A percentile compares a stretch with the other conserved stretches of the same genome.
These are phyloP conservation scores for Lipomyces mesembrius DNA, from an alignment of 805 yeast genomes.

Conservation along the genomic window DNA sequence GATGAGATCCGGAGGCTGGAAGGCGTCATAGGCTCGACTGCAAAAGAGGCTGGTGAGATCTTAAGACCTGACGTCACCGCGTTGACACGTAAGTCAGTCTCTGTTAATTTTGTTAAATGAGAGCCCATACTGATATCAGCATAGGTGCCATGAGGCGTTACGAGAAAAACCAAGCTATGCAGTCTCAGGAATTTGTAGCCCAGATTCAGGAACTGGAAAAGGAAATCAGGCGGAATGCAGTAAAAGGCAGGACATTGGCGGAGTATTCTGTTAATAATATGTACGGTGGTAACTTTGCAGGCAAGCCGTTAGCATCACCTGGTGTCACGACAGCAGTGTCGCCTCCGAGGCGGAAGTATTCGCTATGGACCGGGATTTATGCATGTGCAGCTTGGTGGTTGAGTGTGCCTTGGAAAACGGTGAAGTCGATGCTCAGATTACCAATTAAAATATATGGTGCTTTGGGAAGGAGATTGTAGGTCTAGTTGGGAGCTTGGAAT, in stretches of 20 bases:
- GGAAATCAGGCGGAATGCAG: constrained; percentile 13
- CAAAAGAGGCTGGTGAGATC: neutral
- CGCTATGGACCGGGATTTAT: neutral
- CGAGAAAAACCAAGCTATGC: constrained; percentile 15
- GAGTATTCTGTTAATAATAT: neutral
- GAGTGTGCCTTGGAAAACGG: constrained; percentile 5
- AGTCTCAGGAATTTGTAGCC: constrained; percentile 10
- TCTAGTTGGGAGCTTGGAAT: neutral
- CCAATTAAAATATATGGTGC: constrained; percentile 8
- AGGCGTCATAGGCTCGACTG: constrained; percentile 4
- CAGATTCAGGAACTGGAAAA: constrained; percentile 11
- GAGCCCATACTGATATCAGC: neutral
- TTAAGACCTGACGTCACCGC: constrained; percentile 10
- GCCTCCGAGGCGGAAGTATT: constrained; percentile 4
- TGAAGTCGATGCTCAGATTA: constrained; percentile 5
- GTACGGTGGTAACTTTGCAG: neutral
- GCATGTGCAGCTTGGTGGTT: constrained; percentile 7
- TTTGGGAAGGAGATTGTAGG: constrained; percentile 10
- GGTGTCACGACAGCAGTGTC: neutral
- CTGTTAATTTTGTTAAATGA: neutral
- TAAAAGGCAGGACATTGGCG: neutral
- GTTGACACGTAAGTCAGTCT: constrained; percentile 3
- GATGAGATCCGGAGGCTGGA: constrained; percentile 3
- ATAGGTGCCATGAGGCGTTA: constrained; percentile 20
- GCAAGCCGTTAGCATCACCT: neutral